These are phyloP conservation scores for Orbilia oligospora DNA, from an alignment of 2,329 filamentous ascomycete species.

Conservation along the genomic window DNA sequence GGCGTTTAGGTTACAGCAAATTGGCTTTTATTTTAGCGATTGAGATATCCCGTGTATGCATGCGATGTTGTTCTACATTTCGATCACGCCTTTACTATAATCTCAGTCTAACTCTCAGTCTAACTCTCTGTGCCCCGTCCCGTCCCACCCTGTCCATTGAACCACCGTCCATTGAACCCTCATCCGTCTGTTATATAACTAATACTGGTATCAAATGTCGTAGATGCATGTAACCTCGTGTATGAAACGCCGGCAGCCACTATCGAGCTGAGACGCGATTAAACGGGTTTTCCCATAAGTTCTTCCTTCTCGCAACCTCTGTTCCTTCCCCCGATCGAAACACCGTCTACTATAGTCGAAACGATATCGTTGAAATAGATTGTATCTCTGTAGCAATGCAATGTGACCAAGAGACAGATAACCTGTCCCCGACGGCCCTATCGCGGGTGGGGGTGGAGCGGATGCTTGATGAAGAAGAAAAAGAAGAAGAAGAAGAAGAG, in stretches of 20 bases:
- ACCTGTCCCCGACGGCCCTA: constrained; percentile 50
- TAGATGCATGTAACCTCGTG: constrained; percentile 61
- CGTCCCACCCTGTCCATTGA: neutral
- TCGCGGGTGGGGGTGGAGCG: constrained; percentile 59
- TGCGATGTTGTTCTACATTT: constrained; percentile 48
- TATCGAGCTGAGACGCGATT: constrained; percentile 63
- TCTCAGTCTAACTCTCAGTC: too few species aligned
- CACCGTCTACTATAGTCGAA: constrained; percentile 61
- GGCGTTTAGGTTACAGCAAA: constrained; percentile 44
- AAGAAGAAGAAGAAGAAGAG: constrained; percentile 33
- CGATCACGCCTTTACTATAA: neutral
- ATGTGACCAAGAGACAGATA: constrained; percentile 52
- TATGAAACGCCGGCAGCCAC: constrained; percentile 63
- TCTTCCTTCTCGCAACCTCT: constrained; percentile 63
- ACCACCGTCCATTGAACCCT: neutral
- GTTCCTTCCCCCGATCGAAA: constrained; percentile 45
- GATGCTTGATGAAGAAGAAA: constrained; percentile 56
- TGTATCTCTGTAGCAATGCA: constrained; percentile 60
- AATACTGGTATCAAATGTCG: neutral
- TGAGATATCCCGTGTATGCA: constrained; percentile 59
- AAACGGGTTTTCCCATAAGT: constrained; percentile 62
- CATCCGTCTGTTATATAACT: neutral
- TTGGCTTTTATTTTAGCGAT: constrained; percentile 50
- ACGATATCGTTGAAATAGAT: constrained; percentile 58
- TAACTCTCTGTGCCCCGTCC: too few species aligned